phyloP scores from a whole-genome alignment of 352 stramenopile species.

The Globisporangium alternatum region DNA sequence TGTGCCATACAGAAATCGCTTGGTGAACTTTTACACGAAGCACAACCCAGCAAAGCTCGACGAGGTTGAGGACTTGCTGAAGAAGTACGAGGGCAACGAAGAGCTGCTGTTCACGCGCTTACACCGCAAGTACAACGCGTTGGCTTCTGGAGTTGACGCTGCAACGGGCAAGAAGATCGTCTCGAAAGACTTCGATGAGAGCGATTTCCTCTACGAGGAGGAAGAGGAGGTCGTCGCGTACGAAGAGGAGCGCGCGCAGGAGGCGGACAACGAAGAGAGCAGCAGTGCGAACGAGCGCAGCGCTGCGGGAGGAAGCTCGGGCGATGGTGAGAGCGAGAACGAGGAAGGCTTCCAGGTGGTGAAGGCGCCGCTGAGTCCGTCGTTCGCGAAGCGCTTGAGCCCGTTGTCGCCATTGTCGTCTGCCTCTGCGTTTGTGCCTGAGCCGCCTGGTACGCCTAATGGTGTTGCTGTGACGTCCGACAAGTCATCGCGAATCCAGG shows the following conservation, averaged over 20 bases:
- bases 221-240: conserved; percentile 37
- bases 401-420: conserved; percentile 11
- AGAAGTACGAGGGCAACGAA: conserved; percentile 77
- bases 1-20: conserved; percentile 16
- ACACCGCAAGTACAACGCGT: conserved; percentile 76
- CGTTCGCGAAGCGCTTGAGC: conserved; percentile 15
- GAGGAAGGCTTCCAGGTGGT: conserved; percentile 46
- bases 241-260: conserved; percentile 26
- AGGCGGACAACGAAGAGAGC: conserved; percentile 30
- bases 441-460: conserved; percentile 29
- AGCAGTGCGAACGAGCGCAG: conserved; percentile 18
- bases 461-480: conserved; percentile 27
- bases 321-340: conserved; percentile 25
- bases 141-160: conserved; percentile 29
- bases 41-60: conserved; percentile 70
- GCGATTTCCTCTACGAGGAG: conserved; percentile 47
- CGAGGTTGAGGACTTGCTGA: conserved; percentile 58
- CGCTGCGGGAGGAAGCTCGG: conserved; percentile 14
- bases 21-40: conserved; percentile 69
- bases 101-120: conserved; percentile 72
- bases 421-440: conserved; percentile 10
- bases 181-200: conserved; percentile 39
- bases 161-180: conserved; percentile 25
- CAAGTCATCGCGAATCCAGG: conserved; percentile 44
- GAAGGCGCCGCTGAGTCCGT: conserved; percentile 21